phyloP scores from a whole-genome alignment of 2,329 filamentous ascomycete genomes.

The Alternaria dauci region DNA sequence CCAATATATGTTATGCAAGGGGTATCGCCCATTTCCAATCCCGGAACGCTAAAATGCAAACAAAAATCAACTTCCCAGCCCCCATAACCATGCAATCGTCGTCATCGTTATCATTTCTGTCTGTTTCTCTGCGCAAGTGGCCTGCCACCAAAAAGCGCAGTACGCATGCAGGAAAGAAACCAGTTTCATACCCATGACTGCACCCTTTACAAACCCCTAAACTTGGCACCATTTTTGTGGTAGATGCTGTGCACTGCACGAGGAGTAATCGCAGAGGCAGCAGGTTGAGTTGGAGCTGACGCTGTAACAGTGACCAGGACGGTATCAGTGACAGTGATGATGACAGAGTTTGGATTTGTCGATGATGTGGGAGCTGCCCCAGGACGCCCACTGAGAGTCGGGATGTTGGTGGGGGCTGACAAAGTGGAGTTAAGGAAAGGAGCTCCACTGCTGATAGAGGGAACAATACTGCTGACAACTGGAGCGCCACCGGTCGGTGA shows the following conservation, averaged over 20 bases:
- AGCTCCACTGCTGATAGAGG: neutral
- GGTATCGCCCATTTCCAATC: constrained; percentile 22
- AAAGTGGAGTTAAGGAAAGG: constrained; percentile 12
- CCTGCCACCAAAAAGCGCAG: constrained; percentile 13
- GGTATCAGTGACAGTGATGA: constrained; percentile 40
- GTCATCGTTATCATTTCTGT: constrained; percentile 3
- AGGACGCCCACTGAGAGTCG: constrained; percentile 27
- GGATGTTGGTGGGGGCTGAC: constrained; percentile 15
- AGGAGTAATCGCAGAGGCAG: constrained; percentile 6
- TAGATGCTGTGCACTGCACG: constrained; percentile 12
- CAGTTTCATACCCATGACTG: neutral
- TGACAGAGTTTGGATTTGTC: constrained; percentile 17
- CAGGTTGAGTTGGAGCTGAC: constrained; percentile 11
- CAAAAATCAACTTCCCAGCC: neutral
- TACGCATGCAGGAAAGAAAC: neutral
- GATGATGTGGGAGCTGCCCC: constrained; percentile 18
- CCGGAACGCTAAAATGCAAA: neutral
- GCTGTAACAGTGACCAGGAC: constrained; percentile 40
- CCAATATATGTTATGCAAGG: constrained; percentile 23
- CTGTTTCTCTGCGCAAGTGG: constrained; percentile 8
- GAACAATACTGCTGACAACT: constrained; percentile 1
- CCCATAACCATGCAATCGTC: constrained; percentile 5
- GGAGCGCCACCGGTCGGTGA: neutral
- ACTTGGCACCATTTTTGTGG: constrained; percentile 35
- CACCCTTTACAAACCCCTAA: constrained; percentile 25